A percentile compares a stretch with the other conserved stretches of the same genome.
Evolutionary conservation across 2,329 filamentous ascomycete genomes (phyloP).

Genomic region (Raffaelea deltoideospora): DNA sequence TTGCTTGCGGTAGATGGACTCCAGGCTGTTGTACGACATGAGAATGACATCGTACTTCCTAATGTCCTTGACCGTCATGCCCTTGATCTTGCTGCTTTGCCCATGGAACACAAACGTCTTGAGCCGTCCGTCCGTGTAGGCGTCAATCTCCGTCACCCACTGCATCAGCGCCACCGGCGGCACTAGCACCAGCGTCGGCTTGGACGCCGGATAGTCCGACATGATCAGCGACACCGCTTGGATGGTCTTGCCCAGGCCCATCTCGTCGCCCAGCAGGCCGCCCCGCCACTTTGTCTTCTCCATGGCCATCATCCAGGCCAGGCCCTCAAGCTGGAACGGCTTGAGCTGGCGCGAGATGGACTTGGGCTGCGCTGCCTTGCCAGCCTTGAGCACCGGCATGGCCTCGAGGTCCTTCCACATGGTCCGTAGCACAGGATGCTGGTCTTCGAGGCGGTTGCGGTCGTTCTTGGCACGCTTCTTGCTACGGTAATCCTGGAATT

Average conservation of each 20-base stretch:
- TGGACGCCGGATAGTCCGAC: slow-evolving; percentile 80
- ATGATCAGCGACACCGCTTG: slow-evolving; percentile 96
- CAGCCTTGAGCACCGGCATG: slow-evolving; percentile 48
- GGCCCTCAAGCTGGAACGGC: slow-evolving; percentile 81
- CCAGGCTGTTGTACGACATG: slow-evolving; percentile 88
- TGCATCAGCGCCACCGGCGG: slow-evolving; percentile 93
- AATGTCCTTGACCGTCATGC: slow-evolving; percentile 57
- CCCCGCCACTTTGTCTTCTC: slow-evolving; percentile 76
- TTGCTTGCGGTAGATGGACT: slow-evolving; percentile 86
- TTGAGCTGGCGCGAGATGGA: slow-evolving; percentile 76
- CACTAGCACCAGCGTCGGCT: slow-evolving; percentile 75
- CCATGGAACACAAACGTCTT: slow-evolving; percentile 87
- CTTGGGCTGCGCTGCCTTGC: slow-evolving; percentile 52
- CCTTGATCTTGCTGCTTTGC: slow-evolving; percentile 70
- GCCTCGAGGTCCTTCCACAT: slow-evolving; percentile 74
- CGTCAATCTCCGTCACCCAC: slow-evolving; percentile 70
- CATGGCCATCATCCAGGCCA: slow-evolving; percentile 90
- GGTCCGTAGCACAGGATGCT: slow-evolving; percentile 63
- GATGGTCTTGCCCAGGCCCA: slow-evolving; percentile 98
- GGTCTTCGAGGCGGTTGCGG: slow-evolving; percentile 52
- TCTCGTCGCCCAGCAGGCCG: slow-evolving; percentile 87
- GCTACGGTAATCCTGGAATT: slow-evolving; percentile 14
- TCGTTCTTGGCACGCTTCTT: slow-evolving; percentile 24
- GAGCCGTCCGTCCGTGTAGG: slow-evolving; percentile 73
- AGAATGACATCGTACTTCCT: slow-evolving; percentile 84